Base-by-base conservation (phyloP, 495 filamentous ascomycete genomes). In the Penicillium salamii region DNA sequence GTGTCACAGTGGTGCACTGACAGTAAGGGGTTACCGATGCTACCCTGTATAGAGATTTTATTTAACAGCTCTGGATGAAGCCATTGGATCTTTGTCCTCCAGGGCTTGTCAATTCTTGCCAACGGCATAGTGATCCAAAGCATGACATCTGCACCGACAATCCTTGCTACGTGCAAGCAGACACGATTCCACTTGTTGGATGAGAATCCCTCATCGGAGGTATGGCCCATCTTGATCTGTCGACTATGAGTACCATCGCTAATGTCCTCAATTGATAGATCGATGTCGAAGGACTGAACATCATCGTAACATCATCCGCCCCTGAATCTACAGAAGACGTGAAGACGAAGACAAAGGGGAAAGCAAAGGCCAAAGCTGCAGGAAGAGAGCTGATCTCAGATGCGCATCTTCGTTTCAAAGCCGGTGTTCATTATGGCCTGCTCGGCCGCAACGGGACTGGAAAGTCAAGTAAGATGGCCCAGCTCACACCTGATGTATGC, bases 401-500 rank as follows among this genome's bases (percentile, higher is more conserved):
- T 70, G 85, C 81, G 2, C 81, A 83, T 40, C 66, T 91, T 24
- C 79, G 81, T 31, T 69, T 93, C 19, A 86, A 89, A 58, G 78
- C 78, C 9, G 86, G 87, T 0, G 68, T 80, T 20, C 77, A 84
- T 40, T 91, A 91, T 71, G 88, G 84, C 0, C 65, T 93, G 7
- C 69, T 91, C 17, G 88, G 88, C 0, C 73, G 86, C 18, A 93
- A 93, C 71, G 89, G 89, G 2, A 81, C 81, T 3, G 89, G 89
- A 5, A 93, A 93, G 64, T 88, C 85, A 14, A 93, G 85, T 88
- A 59, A 67, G 80, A 39, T 40, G 33, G 37, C 29, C 5, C 11
- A 18, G 7, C 3, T 6, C 7, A 14, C 15, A 12, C 5, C 11
- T 12, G 19, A 17, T 20, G 3, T 8, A 15, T 36, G 23, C n/a